phyloP scores from a whole-genome alignment of 2,329 filamentous ascomycete species.

The Aphanoascus verrucosus region DNA sequence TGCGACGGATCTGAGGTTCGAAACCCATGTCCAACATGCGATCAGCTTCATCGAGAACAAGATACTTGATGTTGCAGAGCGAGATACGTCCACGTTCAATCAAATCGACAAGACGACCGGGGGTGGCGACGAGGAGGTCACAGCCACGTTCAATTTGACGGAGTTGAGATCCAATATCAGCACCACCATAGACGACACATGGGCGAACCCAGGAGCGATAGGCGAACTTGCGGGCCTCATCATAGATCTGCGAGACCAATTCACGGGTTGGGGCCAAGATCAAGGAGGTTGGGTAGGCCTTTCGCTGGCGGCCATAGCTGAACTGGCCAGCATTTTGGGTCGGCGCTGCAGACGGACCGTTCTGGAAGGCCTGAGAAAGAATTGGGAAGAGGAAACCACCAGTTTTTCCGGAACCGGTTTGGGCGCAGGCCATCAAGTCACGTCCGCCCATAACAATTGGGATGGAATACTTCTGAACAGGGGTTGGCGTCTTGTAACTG shows the following conservation, averaged over 20 bases:
- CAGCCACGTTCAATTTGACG: slow-evolving; percentile 97
- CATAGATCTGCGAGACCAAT: slow-evolving; percentile 96
- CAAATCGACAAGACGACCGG: slow-evolving; percentile 91
- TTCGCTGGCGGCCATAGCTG: slow-evolving; percentile 82
- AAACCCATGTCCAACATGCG: slow-evolving; percentile 99
- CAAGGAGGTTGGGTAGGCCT: slow-evolving; percentile 91
- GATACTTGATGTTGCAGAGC: slow-evolving; percentile 96
- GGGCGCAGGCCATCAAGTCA: slow-evolving; percentile 98
- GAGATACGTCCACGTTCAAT: slow-evolving; percentile 98
- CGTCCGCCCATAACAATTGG: slow-evolving; percentile 97
- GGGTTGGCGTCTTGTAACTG: slow-evolving; percentile 89
- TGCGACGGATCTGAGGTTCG: slow-evolving; percentile 97
- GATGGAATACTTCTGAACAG: slow-evolving; percentile 98
- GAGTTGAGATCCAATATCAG: slow-evolving; percentile 95
- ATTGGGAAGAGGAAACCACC: slow-evolving; percentile 99
- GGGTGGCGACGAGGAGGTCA: slow-evolving; percentile 92
- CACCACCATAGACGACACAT: slow-evolving; percentile 97
- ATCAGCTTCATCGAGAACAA: slow-evolving; percentile 97
- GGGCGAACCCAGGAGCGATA: slow-evolving; percentile 98
- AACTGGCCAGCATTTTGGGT: slow-evolving; percentile 50
- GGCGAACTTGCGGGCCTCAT: slow-evolving; percentile 93
- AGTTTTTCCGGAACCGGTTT: slow-evolving; percentile 99
- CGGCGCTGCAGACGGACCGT: slow-evolving; percentile 64
- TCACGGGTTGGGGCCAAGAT: slow-evolving; percentile 96
- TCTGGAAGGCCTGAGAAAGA: slow-evolving; percentile 90